Evolutionary conservation across 192 early-diverging fungal species (phyloP), one percentile per base, ranked within the genome.

Genomic region (Backusella psychrophila): DNA sequence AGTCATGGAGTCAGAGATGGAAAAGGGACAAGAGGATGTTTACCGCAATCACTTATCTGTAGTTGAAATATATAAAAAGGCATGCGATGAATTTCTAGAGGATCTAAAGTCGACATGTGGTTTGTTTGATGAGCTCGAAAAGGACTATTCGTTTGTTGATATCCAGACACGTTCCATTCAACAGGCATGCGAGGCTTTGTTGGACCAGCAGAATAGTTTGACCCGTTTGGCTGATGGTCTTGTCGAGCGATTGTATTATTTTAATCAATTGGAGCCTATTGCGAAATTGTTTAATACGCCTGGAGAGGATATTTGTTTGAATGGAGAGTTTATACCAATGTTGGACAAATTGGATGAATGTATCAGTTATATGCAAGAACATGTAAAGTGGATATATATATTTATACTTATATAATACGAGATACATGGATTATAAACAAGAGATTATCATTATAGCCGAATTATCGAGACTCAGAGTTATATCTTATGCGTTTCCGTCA

Each of bases 401-500:
- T 19, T 41, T 39, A 7, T 29, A 21, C n/a, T 44, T 33, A 19
- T 41, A 56, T 44, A 49, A 49, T 7, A 7, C 6, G 19, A 49
- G n/a, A 49, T 44, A 0, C 7, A 17, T 4, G 42, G 46, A 49
- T 44, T 44, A 17, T 17, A 63, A 63, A 23, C 8, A 63, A 12
- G 19, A 9, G 6, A 21, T 36, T 17, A 4, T 29, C 21, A 21
- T 26, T 72, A 66, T 83, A 91, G 91, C 79, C 89, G 34, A 85
- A 82, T 17, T 97, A 94, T 80, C 87, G 88, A 31, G 98, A 99
- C 83, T 91, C 95, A 7, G 96, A 97, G 72, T 88, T 98, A 52
- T 98, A 97, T 78, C 85, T 93, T 38, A 95, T 97, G 93, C 88
- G 96, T 23, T 98, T 96, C 80, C 85, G 93, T 21, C 96, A 98